These are phyloP conservation scores for Globisporangium yorkense DNA, from an alignment of 352 stramenopile species.

Conservation along the genomic window DNA sequence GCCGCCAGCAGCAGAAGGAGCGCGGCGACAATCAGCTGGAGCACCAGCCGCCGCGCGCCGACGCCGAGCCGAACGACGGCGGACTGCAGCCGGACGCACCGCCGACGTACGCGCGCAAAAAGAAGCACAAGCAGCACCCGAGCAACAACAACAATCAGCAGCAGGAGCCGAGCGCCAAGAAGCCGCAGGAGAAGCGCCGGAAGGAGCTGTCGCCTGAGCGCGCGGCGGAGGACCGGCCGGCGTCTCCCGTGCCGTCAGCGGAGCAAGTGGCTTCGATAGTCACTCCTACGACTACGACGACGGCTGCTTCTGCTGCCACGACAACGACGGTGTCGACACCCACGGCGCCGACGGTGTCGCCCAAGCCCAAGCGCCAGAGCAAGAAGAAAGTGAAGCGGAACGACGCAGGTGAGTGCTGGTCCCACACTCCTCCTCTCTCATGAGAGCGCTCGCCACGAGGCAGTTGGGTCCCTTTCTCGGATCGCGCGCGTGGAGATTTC, in stretches of 20 bases:
- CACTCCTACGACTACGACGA: not conserved
- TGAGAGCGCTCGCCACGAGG: not conserved
- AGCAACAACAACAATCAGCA: not conserved
- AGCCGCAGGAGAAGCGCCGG: not conserved
- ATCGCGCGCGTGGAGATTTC: not conserved
- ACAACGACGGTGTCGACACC: not conserved
- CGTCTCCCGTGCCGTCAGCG: not conserved
- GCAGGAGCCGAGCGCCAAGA: not conserved
- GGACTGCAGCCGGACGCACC: constrained; percentile 2
- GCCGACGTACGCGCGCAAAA: constrained; percentile 13
- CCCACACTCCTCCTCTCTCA: too few species aligned
- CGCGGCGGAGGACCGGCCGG: not conserved
- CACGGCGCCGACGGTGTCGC: not conserved
- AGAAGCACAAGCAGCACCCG: constrained; percentile 14
- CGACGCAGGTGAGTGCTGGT: not conserved
- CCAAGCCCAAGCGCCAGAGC: constrained; percentile 8
- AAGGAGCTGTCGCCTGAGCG: constrained; percentile 1
- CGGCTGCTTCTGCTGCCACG: too few species aligned
- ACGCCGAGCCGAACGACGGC: too few species aligned
- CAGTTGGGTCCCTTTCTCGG: constrained; percentile 1
- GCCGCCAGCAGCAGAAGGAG: constrained; percentile 8
- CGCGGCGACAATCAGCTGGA: constrained; percentile 8
- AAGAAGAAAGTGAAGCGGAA: constrained; percentile 10
- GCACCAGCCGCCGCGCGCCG: not conserved
- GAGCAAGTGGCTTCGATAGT: not conserved